Conservation (phyloP, 2,329 filamentous ascomycete genomes). For the Cladosporium sp. region DNA sequence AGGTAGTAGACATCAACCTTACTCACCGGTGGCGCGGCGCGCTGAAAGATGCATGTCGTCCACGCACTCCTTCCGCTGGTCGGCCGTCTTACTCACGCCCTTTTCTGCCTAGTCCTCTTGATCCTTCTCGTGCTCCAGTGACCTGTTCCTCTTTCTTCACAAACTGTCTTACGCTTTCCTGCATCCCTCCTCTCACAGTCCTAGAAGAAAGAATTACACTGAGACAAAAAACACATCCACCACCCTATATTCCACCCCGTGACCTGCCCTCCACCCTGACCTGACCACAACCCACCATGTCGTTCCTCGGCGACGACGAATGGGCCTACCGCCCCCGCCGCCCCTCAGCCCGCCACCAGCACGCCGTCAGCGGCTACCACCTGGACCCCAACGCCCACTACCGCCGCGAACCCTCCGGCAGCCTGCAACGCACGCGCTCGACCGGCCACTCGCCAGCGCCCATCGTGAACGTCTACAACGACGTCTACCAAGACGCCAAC, state of each 20-base stretch:
- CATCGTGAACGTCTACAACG: slow-evolving; percentile 43
- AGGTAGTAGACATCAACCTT: slow-evolving; percentile 6
- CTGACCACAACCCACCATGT: background rate
- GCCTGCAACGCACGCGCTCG: slow-evolving; percentile 40
- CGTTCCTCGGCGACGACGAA: slow-evolving; percentile 4
- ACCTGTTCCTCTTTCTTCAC: background rate
- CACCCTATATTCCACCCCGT: background rate
- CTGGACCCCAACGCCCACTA: slow-evolving; percentile 5
- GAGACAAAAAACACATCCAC: too few relatives aligned
- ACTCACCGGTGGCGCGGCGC: slow-evolving; percentile 2
- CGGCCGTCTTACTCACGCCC: background rate
- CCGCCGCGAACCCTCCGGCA: slow-evolving; percentile 10
- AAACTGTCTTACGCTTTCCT: background rate
- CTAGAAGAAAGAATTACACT: too few relatives aligned
- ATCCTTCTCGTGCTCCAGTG: background rate
- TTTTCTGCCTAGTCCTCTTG: background rate
- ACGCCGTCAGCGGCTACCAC: background rate
- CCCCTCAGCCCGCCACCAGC: background rate
- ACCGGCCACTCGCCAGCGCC: slow-evolving; percentile 39
- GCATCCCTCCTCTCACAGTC: background rate
- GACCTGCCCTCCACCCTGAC: background rate
- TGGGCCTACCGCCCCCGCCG: background rate
- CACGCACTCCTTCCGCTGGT: background rate
- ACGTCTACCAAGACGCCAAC: slow-evolving; percentile 30
- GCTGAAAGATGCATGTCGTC: background rate